Evolutionary conservation across 2,329 filamentous ascomycete genomes (phyloP), one percentile per base, ranked within the genome.

Genomic region (Lecanoromycetidae sp.): DNA sequence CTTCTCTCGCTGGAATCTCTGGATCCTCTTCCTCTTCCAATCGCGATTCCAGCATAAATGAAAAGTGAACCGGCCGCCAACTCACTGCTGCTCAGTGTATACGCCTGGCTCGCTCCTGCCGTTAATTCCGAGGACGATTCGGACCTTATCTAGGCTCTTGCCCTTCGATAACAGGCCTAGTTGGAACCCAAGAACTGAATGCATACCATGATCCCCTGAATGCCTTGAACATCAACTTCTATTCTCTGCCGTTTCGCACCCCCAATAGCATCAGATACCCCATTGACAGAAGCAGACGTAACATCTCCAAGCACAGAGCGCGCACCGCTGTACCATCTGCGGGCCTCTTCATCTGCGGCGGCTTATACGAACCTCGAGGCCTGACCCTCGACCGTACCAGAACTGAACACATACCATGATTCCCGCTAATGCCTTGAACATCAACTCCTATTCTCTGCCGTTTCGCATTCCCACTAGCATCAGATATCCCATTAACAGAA

Each of bases 271-370:
- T 23, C 45, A 22, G 36, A 39, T 29, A 7, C 25, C 8, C 45
- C 30, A 41, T 52, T 49, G 33, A 51, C 51, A 2, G 38, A 39
- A 17, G 36, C 29, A 23, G 35, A 36, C 10, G 53, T 55, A 12
- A 55, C 53, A 48, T 55, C 53, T 12, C 48, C 48, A 13, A 55
- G 40, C 2, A 48, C 52, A 12, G 46, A 37, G 12, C 53, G n/a
- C n/a, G 39, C 15, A 17, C 35, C 19, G 30, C 37, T 39, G 1
- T 27, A 7, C 27, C 33, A 8, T 52, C 47, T 23, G 39, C 42
- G 5, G 41, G 26, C 20, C 49, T 49, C 22, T 46, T 54, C 38
- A 55, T 54, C 7, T 26, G 38, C 10, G 38, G 36, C 3, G 27
- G 40, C 44, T 52, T 51, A 36, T 51, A 54, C 12, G 42, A 46